Percentiles rank a stretch among this genome's conserved stretches.
Evolutionary conservation across 2,329 filamentous ascomycete species (phyloP).

Genomic region (Alternaria brassicae): DNA sequence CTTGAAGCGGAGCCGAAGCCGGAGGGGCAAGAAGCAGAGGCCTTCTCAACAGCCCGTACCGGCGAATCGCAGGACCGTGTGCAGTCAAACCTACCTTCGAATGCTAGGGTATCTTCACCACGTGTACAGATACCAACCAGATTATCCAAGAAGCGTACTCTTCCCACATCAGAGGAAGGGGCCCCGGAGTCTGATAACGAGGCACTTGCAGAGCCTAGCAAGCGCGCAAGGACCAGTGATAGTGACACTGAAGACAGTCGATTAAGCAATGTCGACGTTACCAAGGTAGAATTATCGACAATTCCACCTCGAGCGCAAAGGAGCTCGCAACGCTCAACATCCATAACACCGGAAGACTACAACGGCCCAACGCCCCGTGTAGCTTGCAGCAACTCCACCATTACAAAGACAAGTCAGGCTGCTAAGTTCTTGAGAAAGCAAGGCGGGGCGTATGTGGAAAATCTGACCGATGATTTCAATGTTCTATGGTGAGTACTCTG

Average conservation of each 20-base stretch:
- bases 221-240: conserved; percentile 25
- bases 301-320: conserved; percentile 27
- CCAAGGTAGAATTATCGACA: conserved; percentile 3
- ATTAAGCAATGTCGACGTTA: conserved; percentile 13
- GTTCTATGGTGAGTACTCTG: conserved; percentile 40
- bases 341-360: conserved; percentile 25
- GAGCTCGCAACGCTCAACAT: conserved; percentile 27
- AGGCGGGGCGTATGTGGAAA: conserved; percentile 37
- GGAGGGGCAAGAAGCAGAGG: conserved; percentile 4
- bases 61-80: conserved; percentile 15
- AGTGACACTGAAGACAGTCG: conserved; percentile 20
- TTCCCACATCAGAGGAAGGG: conserved; percentile 1
- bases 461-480: conserved; percentile 43
- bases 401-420: conserved; percentile 29
- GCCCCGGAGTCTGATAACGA: conserved; percentile 1
- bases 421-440: conserved; percentile 48
- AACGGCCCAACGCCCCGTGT: conserved; percentile 37
- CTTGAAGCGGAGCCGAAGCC: neutral
- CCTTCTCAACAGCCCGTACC: conserved; percentile 30
- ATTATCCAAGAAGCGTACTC: conserved; percentile 23
- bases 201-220: conserved; percentile 11
- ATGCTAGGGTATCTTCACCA: conserved; percentile 7
- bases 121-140: conserved; percentile 14
- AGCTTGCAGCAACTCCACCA: conserved; percentile 44
- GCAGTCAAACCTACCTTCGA: neutral